These are phyloP conservation scores for Chalciporus sp. DNA, from an alignment of 1,284 basidiomycete species.

Conservation along the genomic window DNA sequence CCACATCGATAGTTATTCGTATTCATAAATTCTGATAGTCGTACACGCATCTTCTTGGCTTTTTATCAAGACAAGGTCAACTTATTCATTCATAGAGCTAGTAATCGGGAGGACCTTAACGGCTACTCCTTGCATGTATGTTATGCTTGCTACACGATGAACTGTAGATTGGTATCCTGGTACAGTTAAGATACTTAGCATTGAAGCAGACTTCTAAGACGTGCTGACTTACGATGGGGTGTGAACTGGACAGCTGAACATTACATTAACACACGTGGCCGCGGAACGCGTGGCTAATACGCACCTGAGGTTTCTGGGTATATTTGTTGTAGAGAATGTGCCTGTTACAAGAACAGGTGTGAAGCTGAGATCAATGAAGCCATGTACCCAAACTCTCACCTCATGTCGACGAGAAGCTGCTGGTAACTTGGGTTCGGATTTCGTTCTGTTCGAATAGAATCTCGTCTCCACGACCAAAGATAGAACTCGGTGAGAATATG, in stretches of 20 bases:
- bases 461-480: constrained; percentile 8
- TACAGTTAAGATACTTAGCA: too few species aligned
- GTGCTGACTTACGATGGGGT: constrained; percentile 65
- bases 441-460: constrained; percentile 41
- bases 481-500: background rate
- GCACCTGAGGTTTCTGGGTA: constrained; percentile 82
- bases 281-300: constrained; percentile 16
- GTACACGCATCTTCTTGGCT: background rate
- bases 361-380: background rate
- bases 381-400: constrained; percentile 38
- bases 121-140: background rate
- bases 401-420: constrained; percentile 73
- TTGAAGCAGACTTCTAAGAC: background rate
- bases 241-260: constrained; percentile 67
- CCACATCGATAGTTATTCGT: background rate
- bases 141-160: constrained; percentile 23
- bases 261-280: constrained; percentile 2
- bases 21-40: constrained; percentile 1
- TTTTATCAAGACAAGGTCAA: background rate
- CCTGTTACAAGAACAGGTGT: constrained; percentile 33
- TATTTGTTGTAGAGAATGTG: constrained; percentile 67
- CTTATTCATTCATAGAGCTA: background rate
- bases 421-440: constrained; percentile 81
- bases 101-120: background rate
- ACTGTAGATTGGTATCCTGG: constrained; percentile 34